These are phyloP conservation scores for Lactifluus rugatus DNA, from an alignment of 768 basidiomycete genomes.

Conservation along the genomic window DNA sequence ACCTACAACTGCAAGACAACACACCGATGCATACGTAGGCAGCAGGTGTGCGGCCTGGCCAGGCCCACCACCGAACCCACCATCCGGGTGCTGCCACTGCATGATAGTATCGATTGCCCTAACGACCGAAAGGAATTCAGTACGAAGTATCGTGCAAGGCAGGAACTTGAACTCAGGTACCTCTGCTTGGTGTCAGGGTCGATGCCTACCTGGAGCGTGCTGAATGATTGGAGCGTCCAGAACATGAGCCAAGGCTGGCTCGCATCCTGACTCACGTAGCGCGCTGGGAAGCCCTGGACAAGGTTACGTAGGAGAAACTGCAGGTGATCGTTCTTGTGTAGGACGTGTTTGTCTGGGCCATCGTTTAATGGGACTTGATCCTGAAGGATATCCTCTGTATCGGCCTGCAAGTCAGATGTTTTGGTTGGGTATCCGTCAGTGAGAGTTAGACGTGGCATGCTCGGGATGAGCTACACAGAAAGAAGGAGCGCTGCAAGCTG, in stretches of 20 bases:
- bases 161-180: constrained; percentile 31
- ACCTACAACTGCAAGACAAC: constrained; percentile 74
- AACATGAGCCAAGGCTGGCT: constrained; percentile 93
- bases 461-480: not conserved
- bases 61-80: constrained; percentile 90
- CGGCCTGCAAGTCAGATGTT: constrained; percentile 52
- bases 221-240: constrained; percentile 85
- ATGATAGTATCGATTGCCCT: constrained; percentile 78
- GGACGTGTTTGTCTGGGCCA: constrained; percentile 25
- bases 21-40: constrained; percentile 84
- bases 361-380: constrained; percentile 37
- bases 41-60: constrained; percentile 82
- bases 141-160: not conserved
- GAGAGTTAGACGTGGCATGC: constrained; percentile 29
- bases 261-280: constrained; percentile 82
- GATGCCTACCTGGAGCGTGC: constrained; percentile 63
- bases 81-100: constrained; percentile 72
- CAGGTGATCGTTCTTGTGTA: constrained; percentile 61
- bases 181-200: constrained; percentile 70
- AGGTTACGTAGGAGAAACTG: constrained; percentile 66
- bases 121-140: not conserved
- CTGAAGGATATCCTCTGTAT: constrained; percentile 57
- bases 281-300: constrained; percentile 67
- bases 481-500: not conserved
- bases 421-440: constrained; percentile 52